Conservation (phyloP, 2,329 filamentous ascomycete genomes). For the Aspergillus fischeri region DNA sequence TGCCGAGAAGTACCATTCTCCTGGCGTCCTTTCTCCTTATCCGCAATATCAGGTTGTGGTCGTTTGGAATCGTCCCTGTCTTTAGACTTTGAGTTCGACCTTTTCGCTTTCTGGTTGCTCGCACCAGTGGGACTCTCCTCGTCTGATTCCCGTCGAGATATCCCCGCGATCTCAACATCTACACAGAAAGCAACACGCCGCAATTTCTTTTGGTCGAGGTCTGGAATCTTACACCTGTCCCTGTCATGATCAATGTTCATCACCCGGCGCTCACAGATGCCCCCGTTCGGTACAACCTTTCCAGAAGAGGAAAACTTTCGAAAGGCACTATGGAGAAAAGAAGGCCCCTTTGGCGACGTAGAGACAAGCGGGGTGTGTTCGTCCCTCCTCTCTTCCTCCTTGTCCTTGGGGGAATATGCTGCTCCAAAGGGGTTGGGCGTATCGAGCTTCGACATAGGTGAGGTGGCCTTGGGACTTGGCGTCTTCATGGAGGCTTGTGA, state of each 20-base stretch:
- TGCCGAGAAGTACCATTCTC: constrained; percentile 9
- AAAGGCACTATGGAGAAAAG: constrained; percentile 76
- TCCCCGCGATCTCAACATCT: constrained; percentile 91
- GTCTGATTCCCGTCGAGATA: constrained; percentile 70
- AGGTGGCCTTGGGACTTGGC: constrained; percentile 27
- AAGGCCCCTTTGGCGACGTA: constrained; percentile 67
- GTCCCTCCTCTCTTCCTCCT: constrained; percentile 41
- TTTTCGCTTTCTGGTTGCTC: constrained; percentile 29
- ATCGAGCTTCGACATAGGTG: constrained; percentile 34
- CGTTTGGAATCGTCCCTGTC: constrained; percentile 71
- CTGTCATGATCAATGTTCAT: constrained; percentile 81
- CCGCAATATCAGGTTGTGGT: constrained; percentile 51
- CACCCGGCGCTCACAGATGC: constrained; percentile 72
- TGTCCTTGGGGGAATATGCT: constrained; percentile 38
- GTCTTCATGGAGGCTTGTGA: constrained; percentile 33
- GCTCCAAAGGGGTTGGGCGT: constrained; percentile 43
- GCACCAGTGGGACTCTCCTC: constrained; percentile 40
- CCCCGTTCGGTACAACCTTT: constrained; percentile 57
- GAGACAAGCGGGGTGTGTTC: constrained; percentile 44
- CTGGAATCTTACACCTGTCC: constrained; percentile 72
- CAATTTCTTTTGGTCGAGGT: constrained; percentile 75
- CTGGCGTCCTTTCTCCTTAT: constrained; percentile 52
- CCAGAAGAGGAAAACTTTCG: constrained; percentile 72
- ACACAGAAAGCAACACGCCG: constrained; percentile 91
- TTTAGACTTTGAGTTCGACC: constrained; percentile 55